Evolutionary conservation across 805 yeast genomes (phyloP).

Genomic region (Ogataea trehaloabstinens): DNA sequence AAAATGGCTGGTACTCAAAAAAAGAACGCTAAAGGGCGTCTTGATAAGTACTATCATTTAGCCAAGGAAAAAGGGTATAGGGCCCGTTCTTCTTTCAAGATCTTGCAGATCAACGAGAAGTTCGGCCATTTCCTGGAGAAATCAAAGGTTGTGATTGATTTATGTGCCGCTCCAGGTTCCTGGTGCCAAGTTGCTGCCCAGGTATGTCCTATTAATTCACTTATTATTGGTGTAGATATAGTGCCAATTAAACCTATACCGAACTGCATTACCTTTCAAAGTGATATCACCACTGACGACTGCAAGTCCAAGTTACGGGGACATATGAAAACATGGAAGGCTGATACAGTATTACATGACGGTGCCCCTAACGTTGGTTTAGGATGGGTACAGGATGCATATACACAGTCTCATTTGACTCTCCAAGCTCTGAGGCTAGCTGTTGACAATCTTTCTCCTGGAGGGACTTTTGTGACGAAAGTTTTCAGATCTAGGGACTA

Average conservation of each 20-base stretch:
- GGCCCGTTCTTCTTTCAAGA: slow-evolving; percentile 97
- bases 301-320: slow-evolving; percentile 94
- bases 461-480: slow-evolving; percentile 95
- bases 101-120: slow-evolving; percentile 92
- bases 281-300: slow-evolving; percentile 97
- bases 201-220: slow-evolving; percentile 85
- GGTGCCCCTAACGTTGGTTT: slow-evolving; percentile 99
- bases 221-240: slow-evolving; percentile 97
- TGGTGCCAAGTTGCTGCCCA: slow-evolving; percentile 99
- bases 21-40: slow-evolving; percentile 97
- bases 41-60: slow-evolving; percentile 91
- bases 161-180: slow-evolving; percentile 99
- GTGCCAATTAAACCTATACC: slow-evolving; percentile 97
- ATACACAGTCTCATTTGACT: slow-evolving; percentile 94
- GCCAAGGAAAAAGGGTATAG: slow-evolving; percentile 98
- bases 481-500: slow-evolving; percentile 98
- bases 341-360: slow-evolving; percentile 96
- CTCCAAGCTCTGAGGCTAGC: slow-evolving; percentile 92
- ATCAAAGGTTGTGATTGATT: slow-evolving; percentile 92
- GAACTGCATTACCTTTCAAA: slow-evolving; percentile 88
- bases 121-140: slow-evolving; percentile 93
- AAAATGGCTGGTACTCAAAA: slow-evolving; percentile 79
- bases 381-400: slow-evolving; percentile 99
- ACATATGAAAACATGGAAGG: slow-evolving; percentile 98
- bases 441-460: slow-evolving; percentile 83